A percentile compares a stretch with the other conserved stretches of the same genome.
Evolutionary conservation across 257 asterid genomes (phyloP).

Genomic region (Solanum sparsipilum): DNA sequence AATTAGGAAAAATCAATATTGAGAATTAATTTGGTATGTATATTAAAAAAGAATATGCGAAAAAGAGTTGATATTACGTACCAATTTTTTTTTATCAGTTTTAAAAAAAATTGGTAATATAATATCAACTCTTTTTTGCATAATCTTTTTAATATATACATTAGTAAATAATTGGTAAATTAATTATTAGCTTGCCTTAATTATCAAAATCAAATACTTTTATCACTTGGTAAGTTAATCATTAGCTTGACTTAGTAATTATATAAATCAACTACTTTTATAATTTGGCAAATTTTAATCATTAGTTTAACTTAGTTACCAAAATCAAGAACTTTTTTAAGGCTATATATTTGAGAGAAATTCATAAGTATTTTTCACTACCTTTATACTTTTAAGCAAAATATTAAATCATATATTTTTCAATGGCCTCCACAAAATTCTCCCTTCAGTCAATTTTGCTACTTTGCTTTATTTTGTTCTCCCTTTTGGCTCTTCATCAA

Average conservation of each 20-base stretch:
- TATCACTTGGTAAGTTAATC: background rate
- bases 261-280: no score
- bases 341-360: background rate
- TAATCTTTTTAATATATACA: no score
- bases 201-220: background rate
- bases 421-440: background rate
- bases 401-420: background rate
- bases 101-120: no score
- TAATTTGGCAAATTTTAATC: background rate
- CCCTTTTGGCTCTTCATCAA: background rate
- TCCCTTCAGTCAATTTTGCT: background rate
- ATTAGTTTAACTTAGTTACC: background rate
- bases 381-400: background rate
- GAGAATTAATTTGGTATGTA: no score
- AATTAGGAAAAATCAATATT: no score
- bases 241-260: no score
- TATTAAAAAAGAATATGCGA: no score
- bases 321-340: background rate
- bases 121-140: no score
- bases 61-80: no score
- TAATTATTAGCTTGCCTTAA: background rate
- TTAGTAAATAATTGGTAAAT: no score
- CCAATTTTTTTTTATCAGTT: no score
- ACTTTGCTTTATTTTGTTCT: background rate
- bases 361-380: background rate